These are phyloP conservation scores for Craterostigma plantagineum DNA, from an alignment of 257 asterid species.

Conservation along the genomic window DNA sequence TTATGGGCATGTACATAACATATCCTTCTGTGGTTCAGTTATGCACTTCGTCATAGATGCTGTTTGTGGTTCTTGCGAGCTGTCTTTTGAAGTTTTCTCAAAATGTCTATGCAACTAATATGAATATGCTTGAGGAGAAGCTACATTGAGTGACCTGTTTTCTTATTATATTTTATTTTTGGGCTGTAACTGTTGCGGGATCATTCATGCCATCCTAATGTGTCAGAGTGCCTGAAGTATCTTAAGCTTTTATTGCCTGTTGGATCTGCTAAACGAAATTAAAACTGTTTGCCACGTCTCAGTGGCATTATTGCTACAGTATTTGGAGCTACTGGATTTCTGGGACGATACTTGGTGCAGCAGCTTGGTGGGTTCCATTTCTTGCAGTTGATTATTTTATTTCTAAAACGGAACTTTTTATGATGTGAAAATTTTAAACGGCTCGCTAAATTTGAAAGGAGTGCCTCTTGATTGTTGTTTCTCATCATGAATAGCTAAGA, in stretches of 20 bases:
- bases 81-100: too few species aligned
- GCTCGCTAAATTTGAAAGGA: too few species aligned
- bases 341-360: constrained; percentile 89
- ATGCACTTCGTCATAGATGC: neutral
- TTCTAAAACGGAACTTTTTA: neutral
- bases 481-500: constrained; percentile 44
- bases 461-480: too few species aligned
- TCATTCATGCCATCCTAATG: neutral
- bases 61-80: neutral
- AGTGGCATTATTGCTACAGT: constrained; percentile 94
- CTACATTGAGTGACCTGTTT: too few species aligned
- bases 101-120: too few species aligned
- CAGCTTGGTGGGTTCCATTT: constrained; percentile 49
- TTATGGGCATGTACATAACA: neutral
- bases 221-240: neutral
- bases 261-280: constrained; percentile 9
- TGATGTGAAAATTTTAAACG: too few species aligned
- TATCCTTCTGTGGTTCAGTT: neutral
- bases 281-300: constrained; percentile 9
- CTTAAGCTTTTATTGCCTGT: neutral
- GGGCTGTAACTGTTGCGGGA: neutral
- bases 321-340: constrained; percentile 94
- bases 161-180: too few species aligned
- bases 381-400: constrained; percentile 4
- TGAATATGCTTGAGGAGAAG: too few species aligned